Evolutionary conservation across 2,329 filamentous ascomycete genomes (phyloP).

Genomic region (Diaporthe vaccinii): DNA sequence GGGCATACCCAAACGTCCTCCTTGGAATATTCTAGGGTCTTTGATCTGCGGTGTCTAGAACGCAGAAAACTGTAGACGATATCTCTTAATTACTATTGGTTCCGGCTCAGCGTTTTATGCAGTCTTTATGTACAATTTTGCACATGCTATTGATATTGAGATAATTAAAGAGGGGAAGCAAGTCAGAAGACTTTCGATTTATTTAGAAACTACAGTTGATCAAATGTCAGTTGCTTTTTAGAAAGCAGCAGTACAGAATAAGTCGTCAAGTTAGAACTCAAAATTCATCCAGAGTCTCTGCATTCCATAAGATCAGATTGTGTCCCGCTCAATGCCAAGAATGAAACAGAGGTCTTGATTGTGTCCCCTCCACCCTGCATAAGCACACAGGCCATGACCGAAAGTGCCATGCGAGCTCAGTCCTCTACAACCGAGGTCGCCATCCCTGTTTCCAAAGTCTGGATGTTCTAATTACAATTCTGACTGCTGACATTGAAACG

Average conservation of each 20-base stretch:
- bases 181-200: background rate
- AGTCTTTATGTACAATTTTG: background rate
- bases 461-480: too few relatives aligned
- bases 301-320: background rate
- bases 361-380: background rate
- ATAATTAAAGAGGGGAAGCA: background rate
- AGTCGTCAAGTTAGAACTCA: background rate
- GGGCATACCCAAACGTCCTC: background rate
- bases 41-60: background rate
- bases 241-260: background rate
- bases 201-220: background rate
- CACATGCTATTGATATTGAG: background rate
- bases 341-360: background rate
- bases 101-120: background rate
- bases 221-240: background rate
- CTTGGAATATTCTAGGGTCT: background rate
- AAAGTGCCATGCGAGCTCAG: background rate
- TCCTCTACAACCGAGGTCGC: background rate
- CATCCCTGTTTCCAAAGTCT: background rate
- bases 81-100: background rate
- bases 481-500: too few relatives aligned
- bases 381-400: background rate
- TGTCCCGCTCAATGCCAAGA: background rate
- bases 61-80: background rate
- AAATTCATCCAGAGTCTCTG: background rate